Evolutionary conservation across 345 rosid species (phyloP).

Genomic region (Combretum micranthum): DNA sequence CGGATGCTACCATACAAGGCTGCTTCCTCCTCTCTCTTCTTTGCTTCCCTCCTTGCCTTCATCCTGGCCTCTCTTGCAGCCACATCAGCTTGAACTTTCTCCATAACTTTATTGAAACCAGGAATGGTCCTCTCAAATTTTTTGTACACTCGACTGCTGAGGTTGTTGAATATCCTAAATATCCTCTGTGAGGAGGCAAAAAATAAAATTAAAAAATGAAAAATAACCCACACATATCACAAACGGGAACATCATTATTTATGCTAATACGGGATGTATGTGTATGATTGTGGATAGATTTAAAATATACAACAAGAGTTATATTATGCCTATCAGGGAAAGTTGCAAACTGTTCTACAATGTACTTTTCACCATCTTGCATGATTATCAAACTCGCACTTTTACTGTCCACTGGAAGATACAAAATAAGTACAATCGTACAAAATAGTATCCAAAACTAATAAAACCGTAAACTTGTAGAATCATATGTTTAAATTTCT

Average conservation of each 20-base stretch:
- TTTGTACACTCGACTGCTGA: slow-evolving; percentile 29
- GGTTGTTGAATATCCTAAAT: slow-evolving; percentile 29
- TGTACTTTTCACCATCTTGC: no score
- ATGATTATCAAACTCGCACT: no score
- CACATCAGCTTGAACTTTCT: slow-evolving; percentile 39
- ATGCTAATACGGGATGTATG: not conserved
- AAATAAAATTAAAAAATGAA: not conserved
- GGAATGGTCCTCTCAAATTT: slow-evolving; percentile 42
- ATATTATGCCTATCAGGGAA: no score
- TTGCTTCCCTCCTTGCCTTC: slow-evolving; percentile 30
- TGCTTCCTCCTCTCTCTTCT: slow-evolving; percentile 23
- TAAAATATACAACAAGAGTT: no score
- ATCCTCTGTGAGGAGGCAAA: slow-evolving; percentile 30
- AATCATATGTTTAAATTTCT: no score
- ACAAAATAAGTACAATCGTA: no score
- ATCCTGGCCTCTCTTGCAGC: slow-evolving; percentile 24
- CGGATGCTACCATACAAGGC: slow-evolving; percentile 10
- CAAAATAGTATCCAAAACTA: no score
- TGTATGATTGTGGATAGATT: no score
- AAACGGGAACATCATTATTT: slow-evolving; percentile 1
- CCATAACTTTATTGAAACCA: slow-evolving; percentile 47
- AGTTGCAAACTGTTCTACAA: no score
- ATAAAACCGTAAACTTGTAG: no score
- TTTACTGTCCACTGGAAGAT: no score
- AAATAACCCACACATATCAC: not conserved